These are phyloP conservation scores for Rhododendron ovatum DNA, from an alignment of 148 eudicot species.

Conservation along the genomic window DNA sequence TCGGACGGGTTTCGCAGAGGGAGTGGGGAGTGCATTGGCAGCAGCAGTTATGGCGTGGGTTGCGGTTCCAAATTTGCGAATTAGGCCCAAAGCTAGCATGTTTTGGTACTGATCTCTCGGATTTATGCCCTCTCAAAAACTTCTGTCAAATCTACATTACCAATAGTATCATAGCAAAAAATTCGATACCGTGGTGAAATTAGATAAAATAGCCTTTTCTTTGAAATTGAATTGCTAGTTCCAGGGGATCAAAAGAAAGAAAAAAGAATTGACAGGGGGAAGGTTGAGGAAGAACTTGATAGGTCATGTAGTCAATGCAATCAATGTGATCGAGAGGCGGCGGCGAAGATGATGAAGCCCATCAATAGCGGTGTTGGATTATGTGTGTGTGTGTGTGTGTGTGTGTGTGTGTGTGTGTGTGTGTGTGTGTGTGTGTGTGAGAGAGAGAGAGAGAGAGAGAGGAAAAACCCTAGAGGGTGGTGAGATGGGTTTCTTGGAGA, in stretches of 20 bases:
- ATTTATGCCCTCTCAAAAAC: constrained; percentile 11
- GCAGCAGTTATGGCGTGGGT: not conserved
- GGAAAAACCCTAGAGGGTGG: constrained; percentile 5
- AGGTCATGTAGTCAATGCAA: not conserved
- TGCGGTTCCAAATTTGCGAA: constrained; percentile 30
- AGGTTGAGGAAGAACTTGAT: not conserved
- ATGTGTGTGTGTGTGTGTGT: no score
- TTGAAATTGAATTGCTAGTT: not conserved
- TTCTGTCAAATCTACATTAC: constrained; percentile 5
- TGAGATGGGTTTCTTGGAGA: constrained; percentile 27
- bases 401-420: no score
- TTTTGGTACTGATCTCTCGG: constrained; percentile 10
- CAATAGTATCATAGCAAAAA: not conserved
- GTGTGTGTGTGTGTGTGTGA: no score
- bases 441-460: no score
- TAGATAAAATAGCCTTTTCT: not conserved
- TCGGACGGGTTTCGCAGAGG: not conserved
- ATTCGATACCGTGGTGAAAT: not conserved
- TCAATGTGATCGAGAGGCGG: not conserved
- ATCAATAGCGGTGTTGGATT: not conserved
- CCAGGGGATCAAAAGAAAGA: not conserved
- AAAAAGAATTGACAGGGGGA: not conserved
- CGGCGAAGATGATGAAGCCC: not conserved
- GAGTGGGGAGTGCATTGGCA: not conserved
- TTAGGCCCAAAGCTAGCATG: constrained; percentile 32